Conservation (phyloP, 164 flowering plant species). For the Magnolia sinica region DNA sequence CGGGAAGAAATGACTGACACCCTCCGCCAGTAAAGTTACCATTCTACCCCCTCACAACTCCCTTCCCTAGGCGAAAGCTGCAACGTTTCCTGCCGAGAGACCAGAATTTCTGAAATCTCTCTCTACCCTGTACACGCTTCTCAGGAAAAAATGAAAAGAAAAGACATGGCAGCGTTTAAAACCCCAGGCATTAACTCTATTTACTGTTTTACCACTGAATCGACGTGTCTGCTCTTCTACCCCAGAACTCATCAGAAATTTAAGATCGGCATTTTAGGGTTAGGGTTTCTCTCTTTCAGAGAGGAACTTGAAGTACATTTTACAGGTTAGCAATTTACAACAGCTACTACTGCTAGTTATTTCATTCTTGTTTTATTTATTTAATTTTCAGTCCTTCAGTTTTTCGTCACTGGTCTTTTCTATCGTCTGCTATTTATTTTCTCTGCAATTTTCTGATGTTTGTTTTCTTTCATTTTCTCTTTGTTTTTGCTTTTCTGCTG, state of each 20-base stretch:
- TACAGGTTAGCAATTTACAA: not conserved
- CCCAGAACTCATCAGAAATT: not conserved
- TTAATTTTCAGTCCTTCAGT: not conserved
- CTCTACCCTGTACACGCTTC: not conserved
- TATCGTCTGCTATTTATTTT: not conserved
- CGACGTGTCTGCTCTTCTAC: not conserved
- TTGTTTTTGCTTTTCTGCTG: not conserved
- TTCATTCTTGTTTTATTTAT: not conserved
- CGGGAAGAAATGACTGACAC: not conserved
- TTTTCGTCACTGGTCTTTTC: not conserved
- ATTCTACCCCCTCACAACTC: not conserved
- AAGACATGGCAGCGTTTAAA: not conserved
- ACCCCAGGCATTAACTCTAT: not conserved
- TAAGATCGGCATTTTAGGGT: not conserved
- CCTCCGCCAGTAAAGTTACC: not conserved
- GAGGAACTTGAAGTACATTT: not conserved
- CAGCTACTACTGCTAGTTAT: not conserved
- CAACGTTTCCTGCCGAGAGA: not conserved
- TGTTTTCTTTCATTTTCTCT: not conserved
- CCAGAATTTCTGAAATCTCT: not conserved
- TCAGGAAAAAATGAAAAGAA: not conserved
- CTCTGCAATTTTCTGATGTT: not conserved
- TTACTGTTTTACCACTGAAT: not conserved
- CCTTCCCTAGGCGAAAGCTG: not conserved
- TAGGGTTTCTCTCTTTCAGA: not conserved